phyloP scores from a whole-genome alignment of 176 grass and related monocot species.

The Zizania latifolia region DNA sequence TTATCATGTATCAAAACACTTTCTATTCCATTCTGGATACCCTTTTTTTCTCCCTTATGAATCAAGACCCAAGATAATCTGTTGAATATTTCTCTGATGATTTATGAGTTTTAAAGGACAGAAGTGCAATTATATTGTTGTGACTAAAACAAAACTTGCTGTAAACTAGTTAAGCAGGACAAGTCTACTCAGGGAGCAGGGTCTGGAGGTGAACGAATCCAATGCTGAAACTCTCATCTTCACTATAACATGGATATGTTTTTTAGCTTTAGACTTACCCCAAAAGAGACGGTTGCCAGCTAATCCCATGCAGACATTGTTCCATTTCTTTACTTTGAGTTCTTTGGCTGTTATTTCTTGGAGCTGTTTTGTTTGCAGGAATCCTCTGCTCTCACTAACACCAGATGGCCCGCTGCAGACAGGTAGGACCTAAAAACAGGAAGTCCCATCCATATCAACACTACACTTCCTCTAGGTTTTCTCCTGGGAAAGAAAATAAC shows the following conservation, averaged over 20 bases:
- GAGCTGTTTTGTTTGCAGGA: constrained; percentile 49
- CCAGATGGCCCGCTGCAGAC: constrained; percentile 24
- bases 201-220: constrained; percentile 36
- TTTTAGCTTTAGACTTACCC: constrained; percentile 46
- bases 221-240: constrained; percentile 33
- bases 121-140: not conserved
- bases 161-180: constrained; percentile 17
- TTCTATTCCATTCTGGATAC: not conserved
- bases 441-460: constrained; percentile 17
- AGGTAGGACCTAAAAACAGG: constrained; percentile 35
- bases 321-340: constrained; percentile 48
- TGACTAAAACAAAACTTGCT: constrained; percentile 7
- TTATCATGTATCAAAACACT: constrained; percentile 25
- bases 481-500: not conserved
- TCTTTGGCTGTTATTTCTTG: constrained; percentile 48
- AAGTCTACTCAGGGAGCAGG: constrained; percentile 37
- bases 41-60: not conserved
- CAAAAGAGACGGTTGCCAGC: constrained; percentile 65
- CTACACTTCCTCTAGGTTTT: constrained; percentile 2
- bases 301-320: constrained; percentile 44
- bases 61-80: not conserved
- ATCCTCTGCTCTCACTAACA: constrained; percentile 37
- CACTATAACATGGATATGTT: constrained; percentile 44
- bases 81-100: not conserved
- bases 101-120: constrained; percentile 5